A percentile compares a stretch with the other conserved stretches of the same genome.
phyloP scores from a whole-genome alignment of 2,329 filamentous ascomycete genomes.

The Fusarium foetens region DNA sequence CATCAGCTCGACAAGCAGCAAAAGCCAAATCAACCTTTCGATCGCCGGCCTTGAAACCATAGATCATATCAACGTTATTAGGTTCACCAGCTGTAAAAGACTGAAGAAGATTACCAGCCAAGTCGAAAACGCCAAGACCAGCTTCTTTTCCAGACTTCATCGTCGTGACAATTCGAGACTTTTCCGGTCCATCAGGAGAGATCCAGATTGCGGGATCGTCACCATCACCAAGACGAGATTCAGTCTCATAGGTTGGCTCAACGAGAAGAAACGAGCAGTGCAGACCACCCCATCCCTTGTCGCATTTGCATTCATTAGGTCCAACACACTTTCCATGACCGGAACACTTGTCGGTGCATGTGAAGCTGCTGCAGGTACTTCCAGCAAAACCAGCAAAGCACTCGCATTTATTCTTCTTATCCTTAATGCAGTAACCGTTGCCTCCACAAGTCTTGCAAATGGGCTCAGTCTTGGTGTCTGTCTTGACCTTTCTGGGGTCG shows the following conservation, averaged over 20 bases:
- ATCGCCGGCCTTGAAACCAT: slow-evolving; percentile 56
- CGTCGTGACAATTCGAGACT: slow-evolving; percentile 63
- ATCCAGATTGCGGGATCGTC: slow-evolving; percentile 63
- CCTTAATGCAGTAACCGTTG: slow-evolving; percentile 52
- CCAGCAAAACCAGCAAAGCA: slow-evolving; percentile 58
- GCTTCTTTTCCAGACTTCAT: slow-evolving; percentile 61
- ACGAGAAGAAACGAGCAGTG: slow-evolving; percentile 58
- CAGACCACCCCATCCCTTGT: slow-evolving; percentile 56
- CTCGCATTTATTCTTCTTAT: slow-evolving; percentile 46
- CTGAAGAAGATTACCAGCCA: slow-evolving; percentile 60
- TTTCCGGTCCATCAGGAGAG: slow-evolving; percentile 51
- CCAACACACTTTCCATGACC: slow-evolving; percentile 55
- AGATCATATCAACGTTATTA: slow-evolving; percentile 66
- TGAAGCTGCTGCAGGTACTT: slow-evolving; percentile 48
- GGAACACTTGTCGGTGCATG: slow-evolving; percentile 55
- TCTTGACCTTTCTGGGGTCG: slow-evolving; percentile 46
- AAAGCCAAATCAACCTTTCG: slow-evolving; percentile 59
- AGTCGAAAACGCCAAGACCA: slow-evolving; percentile 61
- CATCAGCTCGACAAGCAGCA: slow-evolving; percentile 61
- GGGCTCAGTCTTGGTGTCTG: slow-evolving; percentile 39
- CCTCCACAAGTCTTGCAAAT: slow-evolving; percentile 50
- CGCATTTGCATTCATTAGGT: slow-evolving; percentile 55
- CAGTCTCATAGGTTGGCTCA: slow-evolving; percentile 55
- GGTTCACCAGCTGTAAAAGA: slow-evolving; percentile 57
- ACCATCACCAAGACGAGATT: slow-evolving; percentile 56